A percentile compares a stretch with the other conserved stretches of the same genome.
Conservation (phyloP, 371 early-diverging fungal genomes). For the Chytridiales sp. region DNA sequence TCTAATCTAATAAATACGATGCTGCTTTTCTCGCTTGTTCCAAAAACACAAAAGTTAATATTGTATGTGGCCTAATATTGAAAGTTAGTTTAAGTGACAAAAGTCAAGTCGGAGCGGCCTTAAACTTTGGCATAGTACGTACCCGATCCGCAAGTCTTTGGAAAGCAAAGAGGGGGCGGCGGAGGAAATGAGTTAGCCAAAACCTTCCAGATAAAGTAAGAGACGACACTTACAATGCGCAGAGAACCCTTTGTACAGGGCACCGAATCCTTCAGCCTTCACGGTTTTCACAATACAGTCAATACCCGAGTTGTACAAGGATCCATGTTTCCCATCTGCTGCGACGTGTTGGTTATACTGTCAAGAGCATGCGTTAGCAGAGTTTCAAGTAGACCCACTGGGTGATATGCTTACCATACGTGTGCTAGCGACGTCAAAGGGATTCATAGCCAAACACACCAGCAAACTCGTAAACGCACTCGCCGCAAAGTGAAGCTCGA, state of each 20-base stretch:
- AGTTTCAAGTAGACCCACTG: too few species aligned
- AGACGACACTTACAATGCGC: too few species aligned
- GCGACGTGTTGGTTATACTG: slow-evolving; percentile 78
- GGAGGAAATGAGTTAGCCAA: too few species aligned
- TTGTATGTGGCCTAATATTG: slow-evolving; percentile 80
- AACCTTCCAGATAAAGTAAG: too few species aligned
- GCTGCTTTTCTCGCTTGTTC: slow-evolving; percentile 27
- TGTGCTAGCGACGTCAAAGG: slow-evolving; percentile 93
- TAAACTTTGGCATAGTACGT: slow-evolving; percentile 26
- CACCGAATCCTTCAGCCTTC: slow-evolving; percentile 76
- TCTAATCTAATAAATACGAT: slow-evolving; percentile 16
- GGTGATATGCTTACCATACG: slow-evolving; percentile 59
- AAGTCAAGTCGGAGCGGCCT: neutral
- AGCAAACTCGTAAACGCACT: slow-evolving; percentile 82
- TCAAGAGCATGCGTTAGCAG: neutral
- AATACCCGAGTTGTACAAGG: slow-evolving; percentile 74
- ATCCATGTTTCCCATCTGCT: slow-evolving; percentile 49
- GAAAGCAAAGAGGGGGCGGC: too few species aligned
- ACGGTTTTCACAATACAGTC: slow-evolving; percentile 87
- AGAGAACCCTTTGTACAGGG: slow-evolving; percentile 88
- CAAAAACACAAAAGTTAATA: slow-evolving; percentile 90
- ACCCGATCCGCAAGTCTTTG: slow-evolving; percentile 92
- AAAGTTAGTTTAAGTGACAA: slow-evolving; percentile 9
- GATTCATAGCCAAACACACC: slow-evolving; percentile 92
- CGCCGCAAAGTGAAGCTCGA: slow-evolving; percentile 71